These are phyloP conservation scores for Coemansia sp. DNA, from an alignment of 192 early-diverging fungal genomes.

Conservation along the genomic window DNA sequence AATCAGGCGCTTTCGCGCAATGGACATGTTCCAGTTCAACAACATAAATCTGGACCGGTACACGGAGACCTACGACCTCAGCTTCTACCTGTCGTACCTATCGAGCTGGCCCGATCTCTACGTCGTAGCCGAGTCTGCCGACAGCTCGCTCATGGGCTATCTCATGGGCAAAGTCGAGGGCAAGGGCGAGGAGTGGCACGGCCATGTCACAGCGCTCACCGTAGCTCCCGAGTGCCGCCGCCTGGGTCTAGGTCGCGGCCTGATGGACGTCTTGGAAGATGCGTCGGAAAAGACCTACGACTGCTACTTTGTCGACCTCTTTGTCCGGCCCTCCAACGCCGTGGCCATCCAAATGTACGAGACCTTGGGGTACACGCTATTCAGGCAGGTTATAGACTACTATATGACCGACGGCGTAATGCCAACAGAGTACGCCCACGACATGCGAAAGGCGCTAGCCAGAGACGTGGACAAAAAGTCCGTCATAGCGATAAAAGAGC, in stretches of 20 bases:
- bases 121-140: constrained; percentile 76
- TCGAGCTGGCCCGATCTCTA: constrained; percentile 95
- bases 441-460: constrained; percentile 95
- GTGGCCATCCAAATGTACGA: constrained; percentile 95
- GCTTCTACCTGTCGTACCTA: constrained; percentile 93
- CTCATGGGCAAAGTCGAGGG: constrained; percentile 99
- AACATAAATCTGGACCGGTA: constrained; percentile 94
- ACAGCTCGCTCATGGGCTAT: constrained; percentile 74
- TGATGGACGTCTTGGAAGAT: constrained; percentile 90
- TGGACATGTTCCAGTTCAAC: constrained; percentile 95
- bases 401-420: constrained; percentile 69
- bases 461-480: constrained; percentile 68
- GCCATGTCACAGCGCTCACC: constrained; percentile 97
- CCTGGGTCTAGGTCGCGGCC: constrained; percentile 82
- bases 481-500: constrained; percentile 36
- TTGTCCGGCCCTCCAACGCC: constrained; percentile 90
- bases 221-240: constrained; percentile 95
- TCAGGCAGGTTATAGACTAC: constrained; percentile 86
- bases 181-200: constrained; percentile 87
- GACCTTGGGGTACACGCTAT: constrained; percentile 89
- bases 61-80: constrained; percentile 96
- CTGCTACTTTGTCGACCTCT: constrained; percentile 85
- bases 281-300: constrained; percentile 89
- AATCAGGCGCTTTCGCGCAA: constrained; percentile 72
- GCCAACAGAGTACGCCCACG: constrained; percentile 86